Evolutionary conservation across 1,284 basidiomycete species (phyloP).

Genomic region (Hortiboletus rubellus): DNA sequence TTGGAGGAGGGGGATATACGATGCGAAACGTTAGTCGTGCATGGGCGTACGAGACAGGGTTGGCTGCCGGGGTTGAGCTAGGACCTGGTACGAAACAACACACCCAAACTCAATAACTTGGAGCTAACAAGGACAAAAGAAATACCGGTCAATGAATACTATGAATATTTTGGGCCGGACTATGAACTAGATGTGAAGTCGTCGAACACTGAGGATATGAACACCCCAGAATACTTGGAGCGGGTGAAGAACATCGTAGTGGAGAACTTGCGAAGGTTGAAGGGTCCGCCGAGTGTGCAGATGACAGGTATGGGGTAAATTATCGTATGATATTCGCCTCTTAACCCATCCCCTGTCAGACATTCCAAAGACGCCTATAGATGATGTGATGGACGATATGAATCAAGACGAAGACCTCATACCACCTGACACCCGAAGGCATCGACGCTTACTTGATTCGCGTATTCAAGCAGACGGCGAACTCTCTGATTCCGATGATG

Average conservation of each 20-base stretch:
- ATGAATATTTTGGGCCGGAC: slow-evolving; percentile 98
- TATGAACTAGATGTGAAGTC: slow-evolving; percentile 96
- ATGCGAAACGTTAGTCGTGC: slow-evolving; percentile 97
- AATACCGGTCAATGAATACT: slow-evolving; percentile 97
- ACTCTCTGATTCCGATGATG: slow-evolving; percentile 83
- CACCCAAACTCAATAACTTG: not conserved
- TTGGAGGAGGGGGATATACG: slow-evolving; percentile 98
- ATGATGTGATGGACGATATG: slow-evolving; percentile 74
- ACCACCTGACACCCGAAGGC: slow-evolving; percentile 71
- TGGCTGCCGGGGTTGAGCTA: slow-evolving; percentile 94
- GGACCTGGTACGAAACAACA: slow-evolving; percentile 62
- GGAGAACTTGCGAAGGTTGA: slow-evolving; percentile 83
- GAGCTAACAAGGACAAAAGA: slow-evolving; percentile 47
- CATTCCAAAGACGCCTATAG: slow-evolving; percentile 77
- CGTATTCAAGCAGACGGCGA: slow-evolving; percentile 78
- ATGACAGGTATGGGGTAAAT: slow-evolving; percentile 62
- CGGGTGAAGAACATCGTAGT: slow-evolving; percentile 92
- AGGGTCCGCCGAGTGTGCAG: slow-evolving; percentile 88
- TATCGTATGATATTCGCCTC: not conserved
- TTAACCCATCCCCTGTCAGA: slow-evolving; percentile 44
- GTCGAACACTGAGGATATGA: slow-evolving; percentile 96
- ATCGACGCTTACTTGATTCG: slow-evolving; percentile 69
- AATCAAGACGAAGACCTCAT: slow-evolving; percentile 82
- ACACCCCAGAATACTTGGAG: slow-evolving; percentile 90
- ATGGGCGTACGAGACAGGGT: slow-evolving; percentile 98